Percentiles rank a stretch among this genome's conserved stretches.
phyloP scores from a whole-genome alignment of 352 stramenopile species.

The Thalassiosira hispida region DNA sequence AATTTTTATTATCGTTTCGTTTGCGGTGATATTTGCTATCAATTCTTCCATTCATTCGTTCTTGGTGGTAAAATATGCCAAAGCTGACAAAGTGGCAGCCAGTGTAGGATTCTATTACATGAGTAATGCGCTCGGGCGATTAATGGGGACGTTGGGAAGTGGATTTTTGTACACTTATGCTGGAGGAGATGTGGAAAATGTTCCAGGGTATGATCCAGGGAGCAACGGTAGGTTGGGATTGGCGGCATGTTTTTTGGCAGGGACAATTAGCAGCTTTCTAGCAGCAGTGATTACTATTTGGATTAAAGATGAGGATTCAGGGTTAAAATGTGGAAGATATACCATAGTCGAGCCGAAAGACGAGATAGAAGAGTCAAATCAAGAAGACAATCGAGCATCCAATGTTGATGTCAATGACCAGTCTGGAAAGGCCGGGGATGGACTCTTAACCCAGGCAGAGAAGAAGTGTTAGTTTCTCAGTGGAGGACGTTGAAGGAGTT shows the following conservation, averaged over 20 bases:
- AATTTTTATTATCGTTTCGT: slow-evolving; percentile 77
- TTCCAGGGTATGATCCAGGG: slow-evolving; percentile 63
- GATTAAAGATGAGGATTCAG: slow-evolving; percentile 80
- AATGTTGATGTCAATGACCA: too few species aligned
- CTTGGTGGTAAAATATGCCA: slow-evolving; percentile 86
- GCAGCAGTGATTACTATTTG: slow-evolving; percentile 76
- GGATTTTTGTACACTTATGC: slow-evolving; percentile 74
- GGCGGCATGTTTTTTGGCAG: slow-evolving; percentile 78
- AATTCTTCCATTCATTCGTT: slow-evolving; percentile 87
- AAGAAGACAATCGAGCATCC: slow-evolving; percentile 4
- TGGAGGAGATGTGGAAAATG: slow-evolving; percentile 54
- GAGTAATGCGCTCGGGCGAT: slow-evolving; percentile 83
- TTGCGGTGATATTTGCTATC: slow-evolving; percentile 86
- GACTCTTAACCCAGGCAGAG: too few species aligned
- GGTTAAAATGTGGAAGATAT: slow-evolving; percentile 73
- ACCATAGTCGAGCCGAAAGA: slow-evolving; percentile 33
- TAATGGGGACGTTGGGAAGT: slow-evolving; percentile 83
- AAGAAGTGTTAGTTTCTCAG: too few species aligned
- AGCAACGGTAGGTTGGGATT: slow-evolving; percentile 74
- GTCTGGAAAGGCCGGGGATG: too few species aligned
- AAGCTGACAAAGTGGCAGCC: slow-evolving; percentile 81
- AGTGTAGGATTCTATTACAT: slow-evolving; percentile 88
- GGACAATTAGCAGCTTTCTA: slow-evolving; percentile 74
- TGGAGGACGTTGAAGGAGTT: too few species aligned
- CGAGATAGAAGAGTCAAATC: slow-evolving; percentile 12